Percentiles rank a stretch among this genome's conserved stretches.
Conservation (phyloP, 805 yeast genomes). For the Candida namnaoensis region DNA sequence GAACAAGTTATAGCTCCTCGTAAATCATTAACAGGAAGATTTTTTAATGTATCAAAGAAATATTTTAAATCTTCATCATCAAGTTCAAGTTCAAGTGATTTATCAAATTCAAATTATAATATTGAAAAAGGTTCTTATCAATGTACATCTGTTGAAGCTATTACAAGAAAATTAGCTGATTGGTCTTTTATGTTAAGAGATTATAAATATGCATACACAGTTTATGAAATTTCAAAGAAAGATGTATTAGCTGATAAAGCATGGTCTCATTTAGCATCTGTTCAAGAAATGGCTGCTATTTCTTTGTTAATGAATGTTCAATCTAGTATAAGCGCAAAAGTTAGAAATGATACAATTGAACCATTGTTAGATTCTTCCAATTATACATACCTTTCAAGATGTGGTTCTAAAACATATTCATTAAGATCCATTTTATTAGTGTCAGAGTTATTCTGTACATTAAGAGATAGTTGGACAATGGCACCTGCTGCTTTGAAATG, state of each 20-base stretch:
- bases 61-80: slow-evolving; percentile 36
- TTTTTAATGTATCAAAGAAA: slow-evolving; percentile 58
- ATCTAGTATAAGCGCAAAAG: slow-evolving; percentile 29
- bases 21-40: slow-evolving; percentile 65
- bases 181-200: slow-evolving; percentile 90
- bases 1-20: slow-evolving; percentile 73
- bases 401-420: slow-evolving; percentile 61
- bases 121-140: slow-evolving; percentile 48
- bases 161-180: slow-evolving; percentile 78
- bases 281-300: slow-evolving; percentile 82
- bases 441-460: slow-evolving; percentile 54
- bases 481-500: slow-evolving; percentile 33
- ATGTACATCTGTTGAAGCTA: slow-evolving; percentile 59
- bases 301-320: slow-evolving; percentile 55
- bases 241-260: slow-evolving; percentile 74
- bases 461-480: slow-evolving; percentile 32
- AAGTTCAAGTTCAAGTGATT: slow-evolving; percentile 9
- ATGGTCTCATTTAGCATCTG: slow-evolving; percentile 71
- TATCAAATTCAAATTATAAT: slow-evolving; percentile 29
- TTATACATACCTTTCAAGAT: slow-evolving; percentile 67
- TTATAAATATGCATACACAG: slow-evolving; percentile 73
- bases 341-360: slow-evolving; percentile 34
- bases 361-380: slow-evolving; percentile 54
- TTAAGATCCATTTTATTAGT: slow-evolving; percentile 58
- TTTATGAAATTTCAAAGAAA: slow-evolving; percentile 74